Evolutionary conservation across 2,329 filamentous ascomycete genomes (phyloP), one percentile per base, ranked within the genome.

Genomic region (Sphaerulina vaccinii): DNA sequence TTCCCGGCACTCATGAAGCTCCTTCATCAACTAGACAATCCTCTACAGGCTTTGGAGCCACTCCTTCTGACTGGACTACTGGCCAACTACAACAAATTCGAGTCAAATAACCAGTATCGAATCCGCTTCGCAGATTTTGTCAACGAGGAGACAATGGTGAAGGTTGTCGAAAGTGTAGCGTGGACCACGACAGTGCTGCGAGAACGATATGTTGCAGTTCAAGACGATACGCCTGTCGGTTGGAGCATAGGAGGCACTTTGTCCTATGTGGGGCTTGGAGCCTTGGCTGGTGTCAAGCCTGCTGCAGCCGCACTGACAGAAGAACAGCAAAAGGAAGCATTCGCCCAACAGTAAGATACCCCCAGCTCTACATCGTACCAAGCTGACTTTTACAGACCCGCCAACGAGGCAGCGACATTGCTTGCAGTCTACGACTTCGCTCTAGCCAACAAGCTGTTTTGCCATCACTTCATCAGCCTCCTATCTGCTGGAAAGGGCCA

Each of bases 1-100:
- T 99, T 99, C 65, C 92, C 92, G 16, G 86, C 90, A 7, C 79
- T 97, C 48, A 96, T 96, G 83, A 96, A 95, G 88, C 88, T 90
- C 67, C 83, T 95, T 54, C 87, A 93, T 74, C 89, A 95, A 60
- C 81, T 85, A 38, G 84, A 90, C 55, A 78, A 79, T 19, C 76
- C 81, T 27, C 73, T 77, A 15, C 78, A 79, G 63, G 82, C 82
- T 52, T 80, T 48, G 37, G 82, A 88, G 52, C 87, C 92, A 0
- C 90, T 96, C 60, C 82, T 86, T 11, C 80, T 97, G 8, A 78
- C 96, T 16, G 92, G 92, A 10, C 78, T 97, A 3, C 76, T 99
- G 47, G 88, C 89, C 59, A 99, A 97, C 73, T 97, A 97, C 79
- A 97, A 99, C 79, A 99, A 97, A 70, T 99, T 99, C 66, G 93